Conservation (phyloP, 2,329 filamentous ascomycete species). For the Pestalotiopsis sp. region DNA sequence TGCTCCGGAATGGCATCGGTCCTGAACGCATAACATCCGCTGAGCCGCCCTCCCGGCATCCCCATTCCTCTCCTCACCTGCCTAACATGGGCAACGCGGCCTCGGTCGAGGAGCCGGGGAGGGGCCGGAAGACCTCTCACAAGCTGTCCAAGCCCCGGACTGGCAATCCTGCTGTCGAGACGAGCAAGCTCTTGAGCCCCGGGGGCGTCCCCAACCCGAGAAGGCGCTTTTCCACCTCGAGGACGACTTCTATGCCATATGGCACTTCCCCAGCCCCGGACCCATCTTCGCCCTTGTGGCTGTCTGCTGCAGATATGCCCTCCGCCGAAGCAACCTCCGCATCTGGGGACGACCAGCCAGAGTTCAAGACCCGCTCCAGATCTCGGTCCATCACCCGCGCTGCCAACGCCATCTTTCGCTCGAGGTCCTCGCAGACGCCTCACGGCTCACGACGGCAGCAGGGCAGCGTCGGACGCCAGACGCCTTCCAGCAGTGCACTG, state of each 20-base stretch:
- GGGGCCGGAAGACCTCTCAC: conserved; percentile 38
- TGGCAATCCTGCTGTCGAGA: conserved; percentile 33
- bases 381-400: conserved; percentile 17
- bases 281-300: conserved; percentile 16
- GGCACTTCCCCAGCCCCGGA: conserved; percentile 20
- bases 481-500: conserved; percentile 20
- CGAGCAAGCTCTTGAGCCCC: conserved; percentile 42
- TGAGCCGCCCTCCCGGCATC: conserved; percentile 20
- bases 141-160: conserved; percentile 53
- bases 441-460: conserved; percentile 22
- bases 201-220: conserved; percentile 32
- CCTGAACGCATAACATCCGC: neutral
- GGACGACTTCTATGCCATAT: conserved; percentile 25
- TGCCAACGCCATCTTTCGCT: conserved; percentile 35
- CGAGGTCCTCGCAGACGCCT: conserved; percentile 32
- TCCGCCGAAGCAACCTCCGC: neutral
- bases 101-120: conserved; percentile 43
- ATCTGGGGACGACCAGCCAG: conserved; percentile 14
- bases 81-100: conserved; percentile 51
- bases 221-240: conserved; percentile 28
- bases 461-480: conserved; percentile 28
- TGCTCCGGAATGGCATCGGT: neutral
- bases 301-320: conserved; percentile 3
- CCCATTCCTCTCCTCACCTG: conserved; percentile 15
- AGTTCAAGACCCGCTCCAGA: neutral